Conservation (phyloP, 306 rosid species). For the Vigna mungo region DNA sequence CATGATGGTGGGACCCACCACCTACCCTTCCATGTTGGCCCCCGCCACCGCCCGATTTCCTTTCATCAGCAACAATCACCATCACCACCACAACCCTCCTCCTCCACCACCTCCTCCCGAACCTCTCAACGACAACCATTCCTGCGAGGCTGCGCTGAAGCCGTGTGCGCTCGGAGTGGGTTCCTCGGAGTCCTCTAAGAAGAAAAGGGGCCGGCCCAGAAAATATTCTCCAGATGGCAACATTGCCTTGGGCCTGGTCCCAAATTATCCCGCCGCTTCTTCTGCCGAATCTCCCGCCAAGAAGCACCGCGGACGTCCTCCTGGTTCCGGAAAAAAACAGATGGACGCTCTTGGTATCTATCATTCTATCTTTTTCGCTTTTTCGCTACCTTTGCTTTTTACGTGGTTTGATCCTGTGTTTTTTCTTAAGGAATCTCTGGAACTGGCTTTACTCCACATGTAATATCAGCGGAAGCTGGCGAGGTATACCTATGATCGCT, state of each 20-base stretch:
- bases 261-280: slow-evolving; percentile 53
- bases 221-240: slow-evolving; percentile 75
- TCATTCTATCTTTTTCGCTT: neutral
- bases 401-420: neutral
- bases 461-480: slow-evolving; percentile 68
- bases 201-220: slow-evolving; percentile 92
- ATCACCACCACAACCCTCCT: neutral
- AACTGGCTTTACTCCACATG: slow-evolving; percentile 72
- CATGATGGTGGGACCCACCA: slow-evolving; percentile 55
- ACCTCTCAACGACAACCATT: slow-evolving; percentile 29
- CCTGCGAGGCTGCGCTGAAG: slow-evolving; percentile 40
- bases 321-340: slow-evolving; percentile 79
- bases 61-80: slow-evolving; percentile 25
- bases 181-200: slow-evolving; percentile 61
- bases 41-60: slow-evolving; percentile 65
- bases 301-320: slow-evolving; percentile 85
- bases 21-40: slow-evolving; percentile 59
- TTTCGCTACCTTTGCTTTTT: neutral
- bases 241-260: slow-evolving; percentile 71
- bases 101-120: slow-evolving; percentile 40
- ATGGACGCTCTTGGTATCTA: slow-evolving; percentile 65
- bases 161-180: slow-evolving; percentile 46
- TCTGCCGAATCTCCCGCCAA: slow-evolving; percentile 61
- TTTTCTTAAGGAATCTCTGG: slow-evolving; percentile 62
- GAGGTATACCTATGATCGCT: slow-evolving; percentile 57